Percentiles rank a stretch among this genome's conserved stretches.
Conservation (phyloP, 345 rosid species). For the Viola odorata region DNA sequence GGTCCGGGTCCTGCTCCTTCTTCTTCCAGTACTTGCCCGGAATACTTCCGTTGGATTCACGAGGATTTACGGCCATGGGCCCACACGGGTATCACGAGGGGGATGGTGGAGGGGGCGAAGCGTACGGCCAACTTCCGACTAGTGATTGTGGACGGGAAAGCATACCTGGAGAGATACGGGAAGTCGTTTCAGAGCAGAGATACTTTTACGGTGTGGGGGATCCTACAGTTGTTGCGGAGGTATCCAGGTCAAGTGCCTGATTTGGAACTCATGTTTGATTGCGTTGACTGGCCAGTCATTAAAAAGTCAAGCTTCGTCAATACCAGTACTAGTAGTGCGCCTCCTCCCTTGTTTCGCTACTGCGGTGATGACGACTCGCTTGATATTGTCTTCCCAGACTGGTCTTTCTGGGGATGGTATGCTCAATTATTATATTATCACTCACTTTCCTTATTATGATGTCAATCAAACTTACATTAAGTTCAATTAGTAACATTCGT, state of each 20-base stretch:
- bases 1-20: slow-evolving; percentile 4
- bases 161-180: slow-evolving; percentile 14
- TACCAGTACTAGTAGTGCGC: slow-evolving; percentile 5
- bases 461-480: no score
- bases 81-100: slow-evolving; percentile 22
- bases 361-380: slow-evolving; percentile 18
- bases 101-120: slow-evolving; percentile 16
- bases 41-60: slow-evolving; percentile 8
- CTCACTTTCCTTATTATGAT: no score
- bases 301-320: slow-evolving; percentile 3
- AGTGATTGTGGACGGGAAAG: slow-evolving; percentile 17
- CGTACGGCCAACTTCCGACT: slow-evolving; percentile 19
- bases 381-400: slow-evolving; percentile 27
- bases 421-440: no score
- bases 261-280: slow-evolving; percentile 29
- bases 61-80: slow-evolving; percentile 28
- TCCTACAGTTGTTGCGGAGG: slow-evolving; percentile 24
- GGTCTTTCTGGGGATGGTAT: slow-evolving; percentile 37
- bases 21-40: slow-evolving; percentile 6
- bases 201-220: slow-evolving; percentile 26
- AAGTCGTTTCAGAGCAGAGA: slow-evolving; percentile 22
- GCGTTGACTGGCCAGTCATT: slow-evolving; percentile 28
- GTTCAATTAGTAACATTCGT: no score
- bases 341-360: slow-evolving; percentile 30
- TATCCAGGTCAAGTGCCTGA: slow-evolving; percentile 29